These are phyloP conservation scores for Microcyclospora tardicrescens DNA, from an alignment of 2,329 filamentous ascomycete species.

Conservation along the genomic window DNA sequence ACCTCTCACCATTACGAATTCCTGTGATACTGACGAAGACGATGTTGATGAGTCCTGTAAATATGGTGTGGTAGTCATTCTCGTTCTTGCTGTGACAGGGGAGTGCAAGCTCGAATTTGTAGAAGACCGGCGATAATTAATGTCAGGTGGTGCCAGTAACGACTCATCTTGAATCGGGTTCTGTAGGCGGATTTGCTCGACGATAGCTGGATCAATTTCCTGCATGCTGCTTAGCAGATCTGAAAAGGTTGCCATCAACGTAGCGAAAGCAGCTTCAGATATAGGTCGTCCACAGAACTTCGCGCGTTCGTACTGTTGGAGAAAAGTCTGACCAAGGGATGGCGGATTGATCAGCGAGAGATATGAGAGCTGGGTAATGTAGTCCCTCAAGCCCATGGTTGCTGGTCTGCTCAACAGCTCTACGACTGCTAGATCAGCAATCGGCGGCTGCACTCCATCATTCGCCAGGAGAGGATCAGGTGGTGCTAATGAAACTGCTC, in stretches of 20 bases:
- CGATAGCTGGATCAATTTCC: constrained; percentile 42
- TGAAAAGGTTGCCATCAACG: constrained; percentile 74
- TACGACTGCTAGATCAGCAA: constrained; percentile 40
- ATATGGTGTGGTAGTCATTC: no score
- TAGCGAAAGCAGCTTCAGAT: constrained; percentile 56
- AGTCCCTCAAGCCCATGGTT: constrained; percentile 65
- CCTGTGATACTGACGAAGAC: no score
- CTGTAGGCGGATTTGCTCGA: constrained; percentile 31
- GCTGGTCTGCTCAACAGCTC: constrained; percentile 57
- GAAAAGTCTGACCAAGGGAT: constrained; percentile 45
- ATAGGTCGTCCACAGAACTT: constrained; percentile 65
- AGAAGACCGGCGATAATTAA: no score
- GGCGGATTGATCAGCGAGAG: constrained; percentile 49
- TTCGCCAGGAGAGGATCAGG: constrained; percentile 27
- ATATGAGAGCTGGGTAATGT: constrained; percentile 56
- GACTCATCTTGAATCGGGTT: constrained; percentile 5
- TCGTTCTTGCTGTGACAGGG: no score
- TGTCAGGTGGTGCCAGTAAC: neutral
- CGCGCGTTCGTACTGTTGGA: constrained; percentile 67
- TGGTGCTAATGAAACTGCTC: constrained; percentile 75
- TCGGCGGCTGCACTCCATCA: constrained; percentile 24
- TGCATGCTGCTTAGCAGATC: constrained; percentile 65
- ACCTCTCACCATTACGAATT: no score
- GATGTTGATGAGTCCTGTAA: no score
- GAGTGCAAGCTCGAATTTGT: no score